Conservation (phyloP, 805 yeast genomes). For the Ogataea minuta region DNA sequence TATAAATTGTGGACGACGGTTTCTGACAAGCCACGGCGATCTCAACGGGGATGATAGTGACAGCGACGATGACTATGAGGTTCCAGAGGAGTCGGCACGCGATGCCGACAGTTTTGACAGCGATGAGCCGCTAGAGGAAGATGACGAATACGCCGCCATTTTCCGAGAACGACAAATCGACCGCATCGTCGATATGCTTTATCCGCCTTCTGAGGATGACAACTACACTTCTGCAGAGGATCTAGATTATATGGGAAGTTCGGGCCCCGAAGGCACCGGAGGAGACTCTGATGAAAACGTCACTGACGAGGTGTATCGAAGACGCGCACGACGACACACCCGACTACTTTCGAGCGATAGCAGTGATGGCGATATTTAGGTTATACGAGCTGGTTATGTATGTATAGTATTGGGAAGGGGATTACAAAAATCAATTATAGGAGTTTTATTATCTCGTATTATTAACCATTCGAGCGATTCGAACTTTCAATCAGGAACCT, state of each 20-base stretch:
- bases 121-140: conserved; percentile 2
- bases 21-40: conserved; percentile 26
- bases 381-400: background rate
- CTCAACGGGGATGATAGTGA: conserved; percentile 7
- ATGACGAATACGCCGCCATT: background rate
- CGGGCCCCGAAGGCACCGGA: background rate
- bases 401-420: no score
- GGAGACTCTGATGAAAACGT: background rate
- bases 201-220: conserved; percentile 2
- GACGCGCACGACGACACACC: background rate
- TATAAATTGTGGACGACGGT: conserved; percentile 61
- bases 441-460: no score
- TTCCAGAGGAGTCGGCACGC: conserved; percentile 8
- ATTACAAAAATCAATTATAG: no score
- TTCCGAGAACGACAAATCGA: conserved; percentile 3
- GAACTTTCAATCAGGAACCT: no score
- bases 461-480: no score
- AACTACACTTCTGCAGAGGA: conserved; percentile 5
- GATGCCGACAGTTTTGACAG: conserved; percentile 6
- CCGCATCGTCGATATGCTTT: conserved; percentile 1
- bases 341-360: conserved; percentile 4
- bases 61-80: conserved; percentile 10
- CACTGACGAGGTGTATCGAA: background rate
- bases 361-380: conserved; percentile 1
- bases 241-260: conserved; percentile 2